Conservation (phyloP, 2,329 filamentous ascomycete species). For the Gaeumannomyces sp. region DNA sequence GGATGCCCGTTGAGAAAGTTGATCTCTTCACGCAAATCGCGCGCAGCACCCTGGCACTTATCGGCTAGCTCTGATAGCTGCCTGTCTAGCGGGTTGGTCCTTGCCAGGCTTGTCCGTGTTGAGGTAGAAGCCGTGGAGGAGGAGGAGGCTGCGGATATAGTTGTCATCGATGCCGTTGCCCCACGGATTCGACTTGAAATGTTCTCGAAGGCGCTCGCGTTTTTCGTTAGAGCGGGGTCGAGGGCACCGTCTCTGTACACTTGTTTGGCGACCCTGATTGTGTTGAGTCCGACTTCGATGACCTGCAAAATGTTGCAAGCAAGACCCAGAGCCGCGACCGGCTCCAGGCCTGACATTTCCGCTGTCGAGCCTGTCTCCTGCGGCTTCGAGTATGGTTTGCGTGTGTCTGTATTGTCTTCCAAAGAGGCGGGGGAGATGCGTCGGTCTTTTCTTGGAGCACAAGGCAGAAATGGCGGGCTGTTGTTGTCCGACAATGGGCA, state of each 20-base stretch:
- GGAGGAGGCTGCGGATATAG: no score
- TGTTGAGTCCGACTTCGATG: slow-evolving; percentile 17
- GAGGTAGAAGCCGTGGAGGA: no score
- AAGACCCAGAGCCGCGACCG: slow-evolving; percentile 15
- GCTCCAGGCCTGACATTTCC: slow-evolving; percentile 12
- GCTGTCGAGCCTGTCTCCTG: background rate
- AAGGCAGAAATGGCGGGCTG: no score
- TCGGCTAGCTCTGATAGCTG: background rate
- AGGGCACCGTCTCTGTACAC: slow-evolving; percentile 14
- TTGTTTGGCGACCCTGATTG: slow-evolving; percentile 13
- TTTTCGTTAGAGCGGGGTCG: background rate
- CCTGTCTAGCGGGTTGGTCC: background rate
- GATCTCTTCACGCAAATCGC: slow-evolving; percentile 1
- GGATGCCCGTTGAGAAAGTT: background rate
- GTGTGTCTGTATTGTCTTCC: no score
- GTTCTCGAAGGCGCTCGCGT: background rate
- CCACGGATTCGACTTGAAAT: background rate
- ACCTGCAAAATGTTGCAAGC: slow-evolving; percentile 22
- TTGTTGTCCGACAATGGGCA: no score
- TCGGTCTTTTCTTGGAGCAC: no score
- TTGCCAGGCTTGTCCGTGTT: no score
- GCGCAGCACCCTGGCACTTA: background rate
- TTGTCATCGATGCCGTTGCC: background rate
- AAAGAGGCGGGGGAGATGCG: no score
- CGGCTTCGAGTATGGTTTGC: no score